These are phyloP conservation scores for Casuarina equisetifolia DNA, from an alignment of 306 rosid genomes.

Conservation along the genomic window DNA sequence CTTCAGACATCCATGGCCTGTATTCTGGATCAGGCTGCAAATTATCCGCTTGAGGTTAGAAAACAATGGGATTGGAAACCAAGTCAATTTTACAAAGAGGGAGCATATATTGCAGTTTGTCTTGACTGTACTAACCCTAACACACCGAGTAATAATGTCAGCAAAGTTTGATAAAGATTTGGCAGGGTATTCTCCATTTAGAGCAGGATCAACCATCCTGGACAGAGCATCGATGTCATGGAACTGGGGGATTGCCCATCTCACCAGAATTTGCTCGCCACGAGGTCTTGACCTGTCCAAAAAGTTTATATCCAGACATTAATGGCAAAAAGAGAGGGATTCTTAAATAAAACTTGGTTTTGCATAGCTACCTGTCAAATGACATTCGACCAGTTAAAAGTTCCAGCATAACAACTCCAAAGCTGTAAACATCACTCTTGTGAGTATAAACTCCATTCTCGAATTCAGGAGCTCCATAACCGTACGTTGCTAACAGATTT, in stretches of 20 bases:
- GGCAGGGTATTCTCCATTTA: conserved; percentile 65
- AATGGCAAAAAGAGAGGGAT: neutral
- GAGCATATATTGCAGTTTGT: neutral
- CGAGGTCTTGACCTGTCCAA: conserved; percentile 56
- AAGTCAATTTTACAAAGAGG: neutral
- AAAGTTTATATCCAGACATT: conserved; percentile 3
- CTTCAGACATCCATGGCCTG: conserved; percentile 93
- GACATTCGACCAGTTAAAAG: conserved; percentile 89
- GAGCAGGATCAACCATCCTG: conserved; percentile 92
- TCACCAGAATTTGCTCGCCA: conserved; percentile 81
- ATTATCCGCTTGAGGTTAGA: conserved; percentile 16
- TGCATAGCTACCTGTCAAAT: conserved; percentile 67
- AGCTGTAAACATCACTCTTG: conserved; percentile 85
- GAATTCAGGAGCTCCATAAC: conserved; percentile 97
- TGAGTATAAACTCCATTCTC: conserved; percentile 84
- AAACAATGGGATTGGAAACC: conserved; percentile 4
- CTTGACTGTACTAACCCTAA: conserved; percentile 57
- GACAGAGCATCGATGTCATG: conserved; percentile 96
- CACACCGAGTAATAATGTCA: conserved; percentile 83
- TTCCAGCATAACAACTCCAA: conserved; percentile 97
- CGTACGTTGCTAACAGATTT: conserved; percentile 63
- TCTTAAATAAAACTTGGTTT: neutral
- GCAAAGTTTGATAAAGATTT: conserved; percentile 90
- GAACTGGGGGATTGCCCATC: conserved; percentile 95
- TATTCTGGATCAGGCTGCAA: conserved; percentile 87